Percentiles rank a stretch among this genome's conserved stretches.
These are phyloP conservation scores for Erodium maritimum DNA, from an alignment of 345 rosid genomes.

Conservation along the genomic window DNA sequence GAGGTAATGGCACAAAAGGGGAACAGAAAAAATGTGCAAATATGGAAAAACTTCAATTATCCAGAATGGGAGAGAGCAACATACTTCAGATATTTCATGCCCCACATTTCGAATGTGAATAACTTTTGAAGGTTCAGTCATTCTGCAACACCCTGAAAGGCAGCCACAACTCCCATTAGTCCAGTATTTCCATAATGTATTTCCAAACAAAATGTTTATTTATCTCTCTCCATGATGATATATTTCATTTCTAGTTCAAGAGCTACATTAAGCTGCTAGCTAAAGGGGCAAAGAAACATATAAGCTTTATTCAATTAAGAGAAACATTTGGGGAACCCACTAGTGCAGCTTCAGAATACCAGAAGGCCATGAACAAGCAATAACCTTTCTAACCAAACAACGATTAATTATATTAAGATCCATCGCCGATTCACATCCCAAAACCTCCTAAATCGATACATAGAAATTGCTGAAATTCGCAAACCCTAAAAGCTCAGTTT, in stretches of 20 bases:
- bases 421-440: not conserved
- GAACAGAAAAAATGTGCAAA: not conserved
- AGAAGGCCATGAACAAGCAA: not conserved
- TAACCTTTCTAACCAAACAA: not conserved
- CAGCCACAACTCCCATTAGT: conserved; percentile 3
- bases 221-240: no score
- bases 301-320: not conserved
- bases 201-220: not conserved
- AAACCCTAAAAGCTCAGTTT: no score
- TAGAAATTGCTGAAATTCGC: no score
- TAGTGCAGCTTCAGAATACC: not conserved
- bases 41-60: no score
- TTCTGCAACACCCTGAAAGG: conserved; percentile 21
- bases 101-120: conserved; percentile 97
- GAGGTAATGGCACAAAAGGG: not conserved
- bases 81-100: conserved; percentile 92
- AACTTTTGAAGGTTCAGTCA: conserved; percentile 94
- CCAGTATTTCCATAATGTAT: not conserved
- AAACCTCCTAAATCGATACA: no score
- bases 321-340: no score
- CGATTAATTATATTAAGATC: not conserved
- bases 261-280: not conserved
- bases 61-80: conserved; percentile 2
- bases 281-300: not conserved
- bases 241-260: no score